Evolutionary conservation across 306 rosid genomes (phyloP), one percentile per base, ranked within the genome.

Genomic region (Prunus dulcis): DNA sequence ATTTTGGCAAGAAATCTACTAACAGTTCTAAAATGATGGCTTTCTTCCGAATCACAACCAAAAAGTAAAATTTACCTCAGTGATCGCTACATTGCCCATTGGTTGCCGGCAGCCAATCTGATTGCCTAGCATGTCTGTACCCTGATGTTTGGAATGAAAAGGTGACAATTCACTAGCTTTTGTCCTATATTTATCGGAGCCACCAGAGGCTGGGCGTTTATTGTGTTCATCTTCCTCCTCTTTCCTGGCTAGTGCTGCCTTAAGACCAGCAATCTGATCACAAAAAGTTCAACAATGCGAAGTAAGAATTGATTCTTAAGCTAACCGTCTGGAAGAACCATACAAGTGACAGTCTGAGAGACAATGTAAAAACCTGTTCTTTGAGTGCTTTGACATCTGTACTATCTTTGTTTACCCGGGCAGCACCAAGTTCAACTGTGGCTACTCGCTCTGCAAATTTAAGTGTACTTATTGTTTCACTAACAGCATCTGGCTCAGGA

Each of bases 371-470:
- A n/a, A 88, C 98, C 93, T 94, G 97, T 55, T 91, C 97, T 87
- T 90, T 94, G 80, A 94, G 97, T 56, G 89, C 97, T 79, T 89
- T 94, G 72, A 91, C 96, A 81, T 94, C 97, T 32, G 88, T 23
- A 51, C 87, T 79, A 72, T 91, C 97, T 85, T 89, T 94, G 89
- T 94, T 94, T 51, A 91, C 96, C 76, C 85, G 91, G 71, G 98
- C 97, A 82, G 97, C 91, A 38, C 98, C 98, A 47, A 94, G 94
- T 83, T 94, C 98, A 47, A 94, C 97, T 3, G 97, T 94, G 25
- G 97, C 96, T 74, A 91, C 98, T 79, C 98, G 82, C 80, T 94
- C 98, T 72, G 98, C 98, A 82, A 94, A 94, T 84, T 94, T 94
- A 57, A 94, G 87, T 34, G 98, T 94, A 83, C 98, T 94, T 12